Base-by-base conservation (phyloP, 176 grass and related monocot species). In the Triticum turgidum region DNA sequence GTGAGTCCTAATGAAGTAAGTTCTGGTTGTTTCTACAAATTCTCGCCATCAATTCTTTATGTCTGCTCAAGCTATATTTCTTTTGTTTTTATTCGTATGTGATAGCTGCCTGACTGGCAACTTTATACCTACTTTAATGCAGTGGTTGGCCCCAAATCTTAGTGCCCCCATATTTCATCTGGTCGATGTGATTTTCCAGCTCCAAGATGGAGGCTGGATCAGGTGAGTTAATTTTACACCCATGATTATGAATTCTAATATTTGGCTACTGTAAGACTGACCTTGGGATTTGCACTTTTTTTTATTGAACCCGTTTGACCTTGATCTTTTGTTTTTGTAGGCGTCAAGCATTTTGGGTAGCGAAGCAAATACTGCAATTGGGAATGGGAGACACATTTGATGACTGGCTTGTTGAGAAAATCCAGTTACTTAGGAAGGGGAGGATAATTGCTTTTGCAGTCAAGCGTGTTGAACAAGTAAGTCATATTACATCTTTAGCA, bases 341-440 rank as follows among this genome's bases (percentile, higher is more conserved):
- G 73, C 90, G 97, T 67, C 94, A 99, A 94, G 90, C 92, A 90
- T 99, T 99, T 93, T 99, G 97, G 97, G 92, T 99, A 64, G 97
- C 87, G 73, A 99, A 97, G 83, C 97, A 99, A 84, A 67, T 99
- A 89, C 86, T 99, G 81, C 94, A 99, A 77, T 91, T 99, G 85
- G 97, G 97, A 85, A 99, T 99, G 97, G 97, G 97, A 73, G 97
- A 99, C 73, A 95, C 97, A 61, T 99, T 99, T 94, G 97, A 99
- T 90, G 97, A 99, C 84, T 99, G 97, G 97, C 97, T 99, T 82
- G 88, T 99, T 81, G 97, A 94, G 39, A 99, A 97, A 93, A 99
- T 99, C 56, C 94, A 94, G 51, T 89, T 94, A 88, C 94, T 99
- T 81, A 94, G 90, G 74, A 99, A 80, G 33, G 97, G 97, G 38